These are phyloP conservation scores for Nicotiana tabacum DNA, from an alignment of 257 asterid genomes.

Conservation along the genomic window DNA sequence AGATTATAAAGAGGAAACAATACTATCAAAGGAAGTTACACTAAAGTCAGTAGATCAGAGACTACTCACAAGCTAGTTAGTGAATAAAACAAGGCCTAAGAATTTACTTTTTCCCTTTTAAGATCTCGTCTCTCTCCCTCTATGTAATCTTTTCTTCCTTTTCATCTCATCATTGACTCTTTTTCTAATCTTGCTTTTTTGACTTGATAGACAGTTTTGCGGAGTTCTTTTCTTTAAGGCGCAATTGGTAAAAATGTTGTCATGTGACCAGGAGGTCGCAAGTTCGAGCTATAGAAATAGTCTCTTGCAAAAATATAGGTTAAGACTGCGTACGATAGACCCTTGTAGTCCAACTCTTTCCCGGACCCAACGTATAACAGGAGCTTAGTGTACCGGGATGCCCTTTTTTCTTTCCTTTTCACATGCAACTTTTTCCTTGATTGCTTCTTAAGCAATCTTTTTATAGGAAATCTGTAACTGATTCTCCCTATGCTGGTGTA, in stretches of 20 bases:
- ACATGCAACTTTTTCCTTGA: neutral
- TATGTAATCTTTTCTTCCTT: neutral
- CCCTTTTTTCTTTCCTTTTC: too few species aligned
- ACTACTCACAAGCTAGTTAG: neutral
- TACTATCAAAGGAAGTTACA: neutral
- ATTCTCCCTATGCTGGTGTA: neutral
- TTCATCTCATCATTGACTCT: neutral
- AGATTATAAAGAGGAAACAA: neutral
- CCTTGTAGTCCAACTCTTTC: too few species aligned
- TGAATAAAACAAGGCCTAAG: neutral
- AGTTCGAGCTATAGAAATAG: too few species aligned
- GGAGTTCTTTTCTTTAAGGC: neutral
- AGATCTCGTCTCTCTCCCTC: neutral
- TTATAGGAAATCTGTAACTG: neutral
- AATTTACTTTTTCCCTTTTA: neutral
- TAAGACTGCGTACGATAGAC: too few species aligned
- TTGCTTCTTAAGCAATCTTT: neutral
- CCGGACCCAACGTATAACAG: too few species aligned
- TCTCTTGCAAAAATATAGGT: too few species aligned
- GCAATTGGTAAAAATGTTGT: too few species aligned
- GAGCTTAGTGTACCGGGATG: too few species aligned
- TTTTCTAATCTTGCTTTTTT: neutral
- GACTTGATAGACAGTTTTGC: neutral
- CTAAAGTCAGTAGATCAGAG: neutral
- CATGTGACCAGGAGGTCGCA: too few species aligned